Evolutionary conservation across 78 protist genomes (phyloP), one percentile per base, ranked within the genome.

Genomic region (Thecamonas trahens): DNA sequence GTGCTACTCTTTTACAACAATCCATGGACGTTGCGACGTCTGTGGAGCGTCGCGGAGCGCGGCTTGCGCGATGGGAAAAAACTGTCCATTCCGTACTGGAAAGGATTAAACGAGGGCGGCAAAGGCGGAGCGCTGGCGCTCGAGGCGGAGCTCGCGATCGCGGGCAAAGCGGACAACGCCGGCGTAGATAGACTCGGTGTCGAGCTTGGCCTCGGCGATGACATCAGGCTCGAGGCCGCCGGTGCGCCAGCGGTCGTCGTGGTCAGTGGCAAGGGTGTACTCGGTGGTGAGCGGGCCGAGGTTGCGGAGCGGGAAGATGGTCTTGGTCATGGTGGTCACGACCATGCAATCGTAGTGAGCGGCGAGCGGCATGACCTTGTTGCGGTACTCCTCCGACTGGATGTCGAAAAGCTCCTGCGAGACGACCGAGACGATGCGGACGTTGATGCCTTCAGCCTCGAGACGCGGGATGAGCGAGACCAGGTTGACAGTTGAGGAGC

Each of bases 331-430:
- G 20, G 55, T 50, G 22, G 55, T 50, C 34, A 50, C 22, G 20
- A 50, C 55, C 55, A 50, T 50, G 22, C 55, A 50, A 50, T 50
- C 55, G 22, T 24, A 50, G 55, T 50, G 22, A 50, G 55, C 55
- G 34, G 34, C 20, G 20, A 22, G 34, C 20, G 55, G 55, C 55
- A 50, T 50, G 22, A 50, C 55, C 22, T 50, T 22, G 22, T 50
- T 22, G 20, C 22, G 55, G 22, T 50, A 50, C 22, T 50, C 55
- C 22, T 50, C 34, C 20, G 55, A 22, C 55, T 24, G 20, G 22
- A 50, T 24, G 34, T 50, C 22, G 55, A 50, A 50, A 20, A 50
- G 22, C 20, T 50, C 55, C 22, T 50, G 34, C 22, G 55, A 50
- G 22, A 50, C 22, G 22, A 50, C 55, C 20, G 55, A 50, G 20